phyloP scores from a whole-genome alignment of 345 rosid genomes.

The Sisymbrium altissimum region DNA sequence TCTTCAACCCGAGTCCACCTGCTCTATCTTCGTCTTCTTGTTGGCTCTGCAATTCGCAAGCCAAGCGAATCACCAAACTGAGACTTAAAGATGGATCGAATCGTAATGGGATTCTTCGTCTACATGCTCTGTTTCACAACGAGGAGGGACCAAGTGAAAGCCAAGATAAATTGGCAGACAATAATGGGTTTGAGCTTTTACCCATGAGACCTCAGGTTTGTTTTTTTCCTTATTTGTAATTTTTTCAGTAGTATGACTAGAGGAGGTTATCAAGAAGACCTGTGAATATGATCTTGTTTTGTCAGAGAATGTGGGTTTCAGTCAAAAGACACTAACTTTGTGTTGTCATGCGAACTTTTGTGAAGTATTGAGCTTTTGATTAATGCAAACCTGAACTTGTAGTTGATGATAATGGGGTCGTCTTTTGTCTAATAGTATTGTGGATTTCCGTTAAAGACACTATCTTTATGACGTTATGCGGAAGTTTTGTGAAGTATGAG shows the following conservation, averaged over 20 bases:
- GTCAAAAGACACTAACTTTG: neutral
- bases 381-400: neutral
- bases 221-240: neutral
- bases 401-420: neutral
- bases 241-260: neutral
- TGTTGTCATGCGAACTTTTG: neutral
- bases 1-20: conserved; percentile 24
- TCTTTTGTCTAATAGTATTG: neutral
- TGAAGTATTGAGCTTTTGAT: neutral
- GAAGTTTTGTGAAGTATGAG: neutral
- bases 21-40: conserved; percentile 36
- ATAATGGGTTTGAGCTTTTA: conserved; percentile 39
- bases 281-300: neutral
- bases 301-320: neutral
- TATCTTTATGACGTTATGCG: neutral
- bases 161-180: conserved; percentile 29
- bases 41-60: conserved; percentile 24
- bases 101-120: conserved; percentile 37
- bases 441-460: neutral
- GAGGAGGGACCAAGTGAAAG: conserved; percentile 47
- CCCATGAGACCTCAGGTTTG: conserved; percentile 52
- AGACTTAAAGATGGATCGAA: conserved; percentile 34
- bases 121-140: conserved; percentile 35
- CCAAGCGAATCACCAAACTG: conserved; percentile 42
- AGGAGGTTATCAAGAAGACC: neutral